phyloP scores from a whole-genome alignment of 495 filamentous ascomycete genomes.

The Aspergillus nanangensis region DNA sequence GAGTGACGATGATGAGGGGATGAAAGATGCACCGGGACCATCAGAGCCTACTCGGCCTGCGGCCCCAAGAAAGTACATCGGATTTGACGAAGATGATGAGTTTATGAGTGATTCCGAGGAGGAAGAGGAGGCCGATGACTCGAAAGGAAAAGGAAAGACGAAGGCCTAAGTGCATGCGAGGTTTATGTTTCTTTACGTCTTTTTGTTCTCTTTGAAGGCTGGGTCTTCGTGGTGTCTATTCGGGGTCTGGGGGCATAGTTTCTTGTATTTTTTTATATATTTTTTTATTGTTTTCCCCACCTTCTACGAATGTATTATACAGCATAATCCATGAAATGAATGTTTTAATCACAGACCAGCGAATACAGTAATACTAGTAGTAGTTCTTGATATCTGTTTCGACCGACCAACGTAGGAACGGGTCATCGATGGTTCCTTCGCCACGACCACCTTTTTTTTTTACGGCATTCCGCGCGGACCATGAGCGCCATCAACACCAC shows the following conservation, averaged over 20 bases:
- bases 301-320: not conserved
- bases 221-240: not conserved
- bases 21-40: slow-evolving; percentile 17
- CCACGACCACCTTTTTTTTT: slow-evolving; percentile 14
- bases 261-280: too few species aligned
- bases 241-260: not conserved
- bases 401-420: not conserved
- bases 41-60: slow-evolving; percentile 18
- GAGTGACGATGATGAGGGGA: slow-evolving; percentile 45
- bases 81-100: slow-evolving; percentile 89
- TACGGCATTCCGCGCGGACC: not conserved
- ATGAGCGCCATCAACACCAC: slow-evolving; percentile 21
- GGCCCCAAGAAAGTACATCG: slow-evolving; percentile 57
- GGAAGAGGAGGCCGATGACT: slow-evolving; percentile 28
- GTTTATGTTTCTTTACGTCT: slow-evolving; percentile 12
- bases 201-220: slow-evolving; percentile 10
- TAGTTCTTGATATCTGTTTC: not conserved
- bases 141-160: slow-evolving; percentile 36
- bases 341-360: not conserved
- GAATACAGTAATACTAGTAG: not conserved
- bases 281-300: too few species aligned
- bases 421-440: too few species aligned
- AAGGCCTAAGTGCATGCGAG: slow-evolving; percentile 19
- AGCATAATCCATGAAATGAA: not conserved
- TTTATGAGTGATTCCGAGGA: slow-evolving; percentile 79